phyloP scores from a whole-genome alignment of 1,139 yeast species.

The Suhomyces panamericanus region DNA sequence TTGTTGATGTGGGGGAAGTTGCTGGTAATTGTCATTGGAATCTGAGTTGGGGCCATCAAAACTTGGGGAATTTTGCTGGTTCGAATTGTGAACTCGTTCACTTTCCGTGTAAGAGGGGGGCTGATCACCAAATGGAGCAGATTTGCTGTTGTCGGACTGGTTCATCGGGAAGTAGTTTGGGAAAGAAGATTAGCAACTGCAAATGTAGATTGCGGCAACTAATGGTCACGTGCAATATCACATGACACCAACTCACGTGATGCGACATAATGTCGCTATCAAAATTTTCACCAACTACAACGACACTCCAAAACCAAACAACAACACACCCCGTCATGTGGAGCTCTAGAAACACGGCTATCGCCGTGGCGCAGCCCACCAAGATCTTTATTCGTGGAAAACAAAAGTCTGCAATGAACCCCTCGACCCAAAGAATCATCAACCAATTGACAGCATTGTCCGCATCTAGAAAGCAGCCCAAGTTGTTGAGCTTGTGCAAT shows the following conservation, averaged over 20 bases:
- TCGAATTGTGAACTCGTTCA: slow-evolving; percentile 1
- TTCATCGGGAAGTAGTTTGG: neutral
- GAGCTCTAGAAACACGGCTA: slow-evolving; percentile 3
- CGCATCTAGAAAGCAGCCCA: slow-evolving; percentile 87
- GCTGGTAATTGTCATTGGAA: no score
- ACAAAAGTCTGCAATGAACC: slow-evolving; percentile 38
- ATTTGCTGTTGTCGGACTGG: neutral
- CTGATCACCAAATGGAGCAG: slow-evolving; percentile 4
- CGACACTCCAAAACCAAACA: no score
- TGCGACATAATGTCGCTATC: no score
- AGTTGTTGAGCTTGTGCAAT: slow-evolving; percentile 66
- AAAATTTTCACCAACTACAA: slow-evolving; percentile 5
- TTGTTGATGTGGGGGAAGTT: no score
- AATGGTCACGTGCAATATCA: neutral
- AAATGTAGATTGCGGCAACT: no score
- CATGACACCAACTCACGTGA: neutral
- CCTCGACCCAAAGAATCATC: slow-evolving; percentile 65
- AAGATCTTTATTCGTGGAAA: slow-evolving; percentile 39
- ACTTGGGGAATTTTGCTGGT: neutral
- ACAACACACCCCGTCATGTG: neutral
- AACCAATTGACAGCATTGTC: slow-evolving; percentile 82
- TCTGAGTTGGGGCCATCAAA: neutral
- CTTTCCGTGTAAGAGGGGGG: slow-evolving; percentile 17
- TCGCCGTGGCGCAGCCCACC: slow-evolving; percentile 5
- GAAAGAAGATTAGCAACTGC: neutral